A percentile compares a stretch with the other conserved stretches of the same genome.
phyloP scores from a whole-genome alignment of 805 yeast genomes.

The Kuraishia cidri region DNA sequence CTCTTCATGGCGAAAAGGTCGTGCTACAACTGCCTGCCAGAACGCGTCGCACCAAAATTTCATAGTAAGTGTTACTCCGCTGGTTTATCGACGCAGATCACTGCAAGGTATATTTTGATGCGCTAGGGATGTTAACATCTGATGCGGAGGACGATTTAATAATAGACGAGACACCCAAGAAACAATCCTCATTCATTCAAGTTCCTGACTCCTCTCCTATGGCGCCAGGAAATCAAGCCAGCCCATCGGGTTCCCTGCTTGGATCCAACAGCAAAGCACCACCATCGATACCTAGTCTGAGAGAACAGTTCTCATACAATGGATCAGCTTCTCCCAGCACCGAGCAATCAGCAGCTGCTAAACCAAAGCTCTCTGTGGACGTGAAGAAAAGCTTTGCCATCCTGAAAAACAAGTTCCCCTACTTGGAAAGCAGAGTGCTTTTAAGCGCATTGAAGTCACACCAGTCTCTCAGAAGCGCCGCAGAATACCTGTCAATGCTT shows the following conservation, averaged over 20 bases:
- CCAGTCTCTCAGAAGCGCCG: conserved; percentile 20
- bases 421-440: conserved; percentile 17
- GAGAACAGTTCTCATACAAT: conserved; percentile 32
- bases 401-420: conserved; percentile 22
- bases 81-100: no score
- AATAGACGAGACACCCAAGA: conserved; percentile 10
- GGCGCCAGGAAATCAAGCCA: no score
- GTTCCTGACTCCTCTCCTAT: conserved; percentile 43
- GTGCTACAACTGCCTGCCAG: no score
- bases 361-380: conserved; percentile 11
- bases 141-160: no score
- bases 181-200: conserved; percentile 24
- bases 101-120: no score
- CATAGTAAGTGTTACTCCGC: no score
- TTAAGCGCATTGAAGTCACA: conserved; percentile 19
- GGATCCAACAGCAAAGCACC: no score
- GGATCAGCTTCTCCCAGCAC: conserved; percentile 1
- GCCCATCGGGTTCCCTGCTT: no score
- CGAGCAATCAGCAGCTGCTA: conserved; percentile 2
- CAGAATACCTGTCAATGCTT: conserved; percentile 12
- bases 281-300: conserved; percentile 18
- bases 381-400: conserved; percentile 17
- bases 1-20: no score
- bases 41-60: no score
- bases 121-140: no score